Percentiles rank a stretch among this genome's conserved stretches.
phyloP scores from a whole-genome alignment of 2,329 filamentous ascomycete species.

The Trichoderma koningii region DNA sequence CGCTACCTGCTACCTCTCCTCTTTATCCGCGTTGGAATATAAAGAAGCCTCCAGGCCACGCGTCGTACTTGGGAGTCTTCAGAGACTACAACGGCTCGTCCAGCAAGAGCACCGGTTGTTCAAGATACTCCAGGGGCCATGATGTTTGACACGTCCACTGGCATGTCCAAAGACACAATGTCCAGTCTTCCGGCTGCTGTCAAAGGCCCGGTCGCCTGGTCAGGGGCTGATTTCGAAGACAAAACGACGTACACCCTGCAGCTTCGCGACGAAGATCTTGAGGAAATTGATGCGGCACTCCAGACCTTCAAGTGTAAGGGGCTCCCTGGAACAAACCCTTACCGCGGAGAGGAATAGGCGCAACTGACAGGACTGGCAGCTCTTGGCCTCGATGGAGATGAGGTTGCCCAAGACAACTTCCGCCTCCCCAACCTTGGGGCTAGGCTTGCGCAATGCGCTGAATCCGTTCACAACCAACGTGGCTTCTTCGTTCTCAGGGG shows the following conservation, averaged over 20 bases:
- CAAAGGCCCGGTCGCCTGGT: conserved; percentile 30
- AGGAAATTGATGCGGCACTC: conserved; percentile 34
- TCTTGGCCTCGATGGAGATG: conserved; percentile 42
- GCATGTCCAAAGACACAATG: not conserved
- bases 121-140: not conserved
- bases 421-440: conserved; percentile 43
- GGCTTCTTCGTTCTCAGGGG: conserved; percentile 60
- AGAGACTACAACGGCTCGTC: not conserved
- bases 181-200: conserved; percentile 12
- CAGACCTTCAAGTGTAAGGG: conserved; percentile 34
- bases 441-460: conserved; percentile 40
- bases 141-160: not conserved
- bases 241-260: conserved; percentile 30
- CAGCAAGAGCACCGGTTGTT: not conserved
- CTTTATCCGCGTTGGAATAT: not conserved
- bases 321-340: conserved; percentile 13
- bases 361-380: conserved; percentile 32
- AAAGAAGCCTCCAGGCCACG: not conserved
- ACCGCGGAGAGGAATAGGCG: conserved; percentile 31
- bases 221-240: conserved; percentile 25
- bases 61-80: not conserved
- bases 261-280: conserved; percentile 31
- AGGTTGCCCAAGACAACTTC: conserved; percentile 44
- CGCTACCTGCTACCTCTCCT: not conserved
- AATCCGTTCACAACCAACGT: conserved; percentile 44